Conservation (phyloP, 805 yeast species). For the Candida takata region DNA sequence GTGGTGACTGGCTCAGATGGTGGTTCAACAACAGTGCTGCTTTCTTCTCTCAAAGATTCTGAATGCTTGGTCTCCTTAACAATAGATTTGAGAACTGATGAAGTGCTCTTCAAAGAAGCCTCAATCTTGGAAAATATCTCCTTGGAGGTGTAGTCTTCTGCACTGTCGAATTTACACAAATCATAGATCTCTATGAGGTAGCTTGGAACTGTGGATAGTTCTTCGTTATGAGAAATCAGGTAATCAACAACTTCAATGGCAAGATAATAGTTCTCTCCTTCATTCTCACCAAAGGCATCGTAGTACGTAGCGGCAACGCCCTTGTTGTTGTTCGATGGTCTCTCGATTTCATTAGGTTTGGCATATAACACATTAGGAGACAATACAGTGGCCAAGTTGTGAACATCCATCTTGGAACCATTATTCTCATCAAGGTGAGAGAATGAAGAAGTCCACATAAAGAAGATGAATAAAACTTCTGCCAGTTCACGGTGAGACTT, state of each 20-base stretch:
- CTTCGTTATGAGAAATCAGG: slow-evolving; percentile 74
- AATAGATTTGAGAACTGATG: slow-evolving; percentile 10
- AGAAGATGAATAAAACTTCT: slow-evolving; percentile 78
- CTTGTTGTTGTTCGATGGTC: slow-evolving; percentile 21
- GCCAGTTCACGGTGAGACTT: slow-evolving; percentile 73
- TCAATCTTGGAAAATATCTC: slow-evolving; percentile 33
- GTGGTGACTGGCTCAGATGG: slow-evolving; percentile 8
- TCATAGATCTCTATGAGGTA: slow-evolving; percentile 29
- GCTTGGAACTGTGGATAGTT: slow-evolving; percentile 70
- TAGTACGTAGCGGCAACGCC: slow-evolving; percentile 26
- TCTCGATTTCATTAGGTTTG: slow-evolving; percentile 31
- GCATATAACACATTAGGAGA: slow-evolving; percentile 84
- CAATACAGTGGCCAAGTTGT: slow-evolving; percentile 89
- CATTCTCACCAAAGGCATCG: slow-evolving; percentile 34
- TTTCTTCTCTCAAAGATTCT: slow-evolving; percentile 3
- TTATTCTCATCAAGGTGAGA: slow-evolving; percentile 86
- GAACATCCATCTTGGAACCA: slow-evolving; percentile 94
- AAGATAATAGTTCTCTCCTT: slow-evolving; percentile 69
- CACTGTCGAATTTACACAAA: slow-evolving; percentile 17
- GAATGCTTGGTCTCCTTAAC: slow-evolving; percentile 11
- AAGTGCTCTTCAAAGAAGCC: slow-evolving; percentile 23
- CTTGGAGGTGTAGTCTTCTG: slow-evolving; percentile 26
- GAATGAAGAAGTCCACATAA: slow-evolving; percentile 94
- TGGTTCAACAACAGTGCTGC: slow-evolving; percentile 13
- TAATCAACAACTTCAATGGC: slow-evolving; percentile 88